Evolutionary conservation across 176 grass and related monocot genomes (phyloP), one percentile per base, ranked within the genome.

Genomic region (Musa itinerans): DNA sequence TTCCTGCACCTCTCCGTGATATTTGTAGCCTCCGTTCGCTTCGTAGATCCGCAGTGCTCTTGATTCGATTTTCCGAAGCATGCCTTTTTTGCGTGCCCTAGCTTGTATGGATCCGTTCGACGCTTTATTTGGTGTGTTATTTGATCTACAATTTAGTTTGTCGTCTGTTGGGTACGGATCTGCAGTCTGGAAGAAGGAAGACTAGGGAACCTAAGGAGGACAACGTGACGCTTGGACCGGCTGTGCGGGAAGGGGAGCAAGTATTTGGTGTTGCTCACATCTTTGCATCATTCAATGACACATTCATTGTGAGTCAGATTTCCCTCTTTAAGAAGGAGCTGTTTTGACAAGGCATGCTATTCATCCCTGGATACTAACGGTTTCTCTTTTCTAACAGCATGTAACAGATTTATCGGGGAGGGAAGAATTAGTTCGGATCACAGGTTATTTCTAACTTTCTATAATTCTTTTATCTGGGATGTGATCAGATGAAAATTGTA

Each of bases 221-320:
- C 53, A 86, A 90, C 50, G 88, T 90, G 58, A 94, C 91, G 10
- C 88, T 95, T 66, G 92, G 88, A 0, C 92, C 92, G 0, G 27
- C 92, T 9, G 88, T 90, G 16, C 88, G 92, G 29, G 92, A 95
- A 34, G 92, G 92, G 1, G 88, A 95, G 78, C 59, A 88, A 29
- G 91, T 76, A 19, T 88, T 95, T 72, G 85, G 91, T 52, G 88
- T 95, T 49, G 91, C 88, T 19, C 91, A 74, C 68, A 84, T 95
- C 78, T 95, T 86, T 68, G 91, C 88, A 15, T 95, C 91, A 13
- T 95, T 95, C 85, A 95, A 95, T 17, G 92, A 95, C 65, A 95
- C 88, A 10, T 95, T 95, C 27, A 88, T 95, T 76, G 88, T 95
- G 79, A 86, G 81, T 64, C 17, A 55, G 26, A 21, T 9, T 74